Percentiles rank a stretch among this genome's conserved stretches.
Conservation (phyloP, 2,329 filamentous ascomycete species). For the Fusarium sp. region DNA sequence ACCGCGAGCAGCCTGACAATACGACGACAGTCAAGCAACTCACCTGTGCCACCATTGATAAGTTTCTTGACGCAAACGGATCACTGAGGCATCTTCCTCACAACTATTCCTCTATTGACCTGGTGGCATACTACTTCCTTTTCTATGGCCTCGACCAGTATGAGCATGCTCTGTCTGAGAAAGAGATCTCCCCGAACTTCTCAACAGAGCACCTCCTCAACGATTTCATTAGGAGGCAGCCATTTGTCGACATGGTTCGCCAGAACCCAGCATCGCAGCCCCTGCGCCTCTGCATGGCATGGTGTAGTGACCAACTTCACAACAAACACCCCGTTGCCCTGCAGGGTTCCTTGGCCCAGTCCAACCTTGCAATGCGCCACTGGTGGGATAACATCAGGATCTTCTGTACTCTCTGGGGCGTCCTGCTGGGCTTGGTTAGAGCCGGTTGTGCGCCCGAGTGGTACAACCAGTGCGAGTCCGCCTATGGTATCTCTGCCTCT, state of each 20-base stretch:
- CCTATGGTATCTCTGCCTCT: conserved; percentile 38
- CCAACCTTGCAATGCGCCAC: conserved; percentile 8
- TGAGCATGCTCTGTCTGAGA: conserved; percentile 14
- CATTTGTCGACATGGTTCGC: conserved; percentile 16
- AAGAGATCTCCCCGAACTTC: conserved; percentile 7
- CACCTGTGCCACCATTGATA: conserved; percentile 15
- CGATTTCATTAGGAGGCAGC: conserved; percentile 35
- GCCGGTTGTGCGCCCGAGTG: conserved; percentile 27
- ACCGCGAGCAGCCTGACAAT: conserved; percentile 17
- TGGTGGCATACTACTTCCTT: conserved; percentile 37
- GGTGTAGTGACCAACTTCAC: conserved; percentile 36
- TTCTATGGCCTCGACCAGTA: conserved; percentile 33
- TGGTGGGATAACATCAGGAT: conserved; percentile 39
- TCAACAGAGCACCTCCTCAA: conserved; percentile 28
- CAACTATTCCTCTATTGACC: conserved; percentile 31
- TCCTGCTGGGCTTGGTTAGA: conserved; percentile 25
- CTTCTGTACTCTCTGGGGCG: conserved; percentile 40
- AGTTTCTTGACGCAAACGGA: conserved; percentile 11
- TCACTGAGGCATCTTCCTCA: conserved; percentile 18
- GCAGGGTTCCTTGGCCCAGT: conserved; percentile 21
- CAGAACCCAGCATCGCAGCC: conserved; percentile 6
- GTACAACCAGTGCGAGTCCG: conserved; percentile 36
- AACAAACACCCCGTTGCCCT: conserved; percentile 20
- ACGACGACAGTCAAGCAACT: background rate
- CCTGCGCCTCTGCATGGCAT: conserved; percentile 28